Evolutionary conservation across 225 moss, liverwort and hornwort genomes (phyloP).

Genomic region (Bryum argenteum): DNA sequence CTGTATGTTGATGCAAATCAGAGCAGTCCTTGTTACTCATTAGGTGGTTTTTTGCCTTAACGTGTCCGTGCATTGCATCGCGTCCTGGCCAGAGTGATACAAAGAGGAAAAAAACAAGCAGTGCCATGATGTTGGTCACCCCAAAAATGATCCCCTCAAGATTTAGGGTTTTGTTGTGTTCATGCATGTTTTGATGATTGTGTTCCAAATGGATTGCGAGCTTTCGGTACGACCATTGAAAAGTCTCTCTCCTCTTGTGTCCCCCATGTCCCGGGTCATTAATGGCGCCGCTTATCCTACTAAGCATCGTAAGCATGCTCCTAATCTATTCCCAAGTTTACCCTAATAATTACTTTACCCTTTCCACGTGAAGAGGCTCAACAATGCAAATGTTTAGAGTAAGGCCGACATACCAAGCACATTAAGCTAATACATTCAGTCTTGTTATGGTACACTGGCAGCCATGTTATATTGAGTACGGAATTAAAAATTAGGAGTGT

Average conservation of each 20-base stretch:
- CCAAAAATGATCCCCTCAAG: not conserved
- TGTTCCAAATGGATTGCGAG: slow-evolving; percentile 27
- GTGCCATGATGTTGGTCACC: slow-evolving; percentile 2
- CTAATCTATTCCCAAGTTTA: not conserved
- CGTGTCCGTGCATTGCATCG: not conserved
- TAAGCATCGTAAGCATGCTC: slow-evolving; percentile 20
- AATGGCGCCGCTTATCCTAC: not conserved
- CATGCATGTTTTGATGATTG: slow-evolving; percentile 41
- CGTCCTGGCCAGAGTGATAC: not conserved
- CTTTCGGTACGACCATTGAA: slow-evolving; percentile 10
- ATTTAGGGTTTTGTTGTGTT: not conserved
- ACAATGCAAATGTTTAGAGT: too few relatives aligned
- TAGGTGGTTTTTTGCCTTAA: not conserved
- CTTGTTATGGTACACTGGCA: too few relatives aligned
- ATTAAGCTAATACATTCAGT: too few relatives aligned
- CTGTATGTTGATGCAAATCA: not conserved
- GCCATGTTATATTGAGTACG: too few relatives aligned
- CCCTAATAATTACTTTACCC: too few relatives aligned
- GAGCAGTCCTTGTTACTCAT: slow-evolving; percentile 33
- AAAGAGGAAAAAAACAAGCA: not conserved
- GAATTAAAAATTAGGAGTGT: too few relatives aligned
- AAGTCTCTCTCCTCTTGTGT: slow-evolving; percentile 3
- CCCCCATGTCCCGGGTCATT: slow-evolving; percentile 11
- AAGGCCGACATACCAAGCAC: too few relatives aligned
- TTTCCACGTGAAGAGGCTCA: too few relatives aligned